Evolutionary conservation across 2,329 filamentous ascomycete species (phyloP).

Genomic region (Colletotrichum eremochloae): DNA sequence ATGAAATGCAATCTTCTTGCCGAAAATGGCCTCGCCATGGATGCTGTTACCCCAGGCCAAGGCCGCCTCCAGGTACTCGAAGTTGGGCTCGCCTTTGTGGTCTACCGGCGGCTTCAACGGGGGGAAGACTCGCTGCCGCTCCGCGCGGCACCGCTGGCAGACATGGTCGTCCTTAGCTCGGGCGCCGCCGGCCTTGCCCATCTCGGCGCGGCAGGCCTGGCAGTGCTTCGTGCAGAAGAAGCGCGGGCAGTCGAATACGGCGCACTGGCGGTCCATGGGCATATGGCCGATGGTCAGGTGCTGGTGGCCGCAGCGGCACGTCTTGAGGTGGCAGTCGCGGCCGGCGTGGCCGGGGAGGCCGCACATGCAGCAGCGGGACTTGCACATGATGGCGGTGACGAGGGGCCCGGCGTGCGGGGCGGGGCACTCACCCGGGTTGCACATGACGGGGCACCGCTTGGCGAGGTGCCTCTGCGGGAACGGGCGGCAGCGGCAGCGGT

Average conservation of each 20-base stretch:
- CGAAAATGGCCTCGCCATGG: slow-evolving; percentile 17
- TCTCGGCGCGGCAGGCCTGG: slow-evolving; percentile 21
- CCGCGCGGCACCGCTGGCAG: slow-evolving; percentile 7
- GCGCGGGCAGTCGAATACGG: slow-evolving; percentile 9
- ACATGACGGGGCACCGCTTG: slow-evolving; percentile 50
- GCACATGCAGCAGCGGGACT: slow-evolving; percentile 57
- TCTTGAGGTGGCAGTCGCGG: slow-evolving; percentile 51
- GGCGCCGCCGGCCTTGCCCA: background rate
- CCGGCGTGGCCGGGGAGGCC: slow-evolving; percentile 54
- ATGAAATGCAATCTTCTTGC: background rate
- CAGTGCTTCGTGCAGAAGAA: slow-evolving; percentile 35
- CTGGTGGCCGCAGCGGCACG: slow-evolving; percentile 52
- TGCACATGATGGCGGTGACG: slow-evolving; percentile 54
- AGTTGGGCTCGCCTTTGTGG: background rate
- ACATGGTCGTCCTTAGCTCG: background rate
- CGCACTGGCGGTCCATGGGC: slow-evolving; percentile 15
- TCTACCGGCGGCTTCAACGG: background rate
- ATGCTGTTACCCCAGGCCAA: slow-evolving; percentile 13
- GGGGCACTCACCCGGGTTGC: slow-evolving; percentile 51
- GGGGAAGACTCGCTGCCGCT: background rate
- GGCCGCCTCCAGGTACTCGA: slow-evolving; percentile 8
- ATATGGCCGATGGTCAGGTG: slow-evolving; percentile 48
- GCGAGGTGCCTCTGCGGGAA: slow-evolving; percentile 55
- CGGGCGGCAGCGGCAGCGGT: slow-evolving; percentile 55
- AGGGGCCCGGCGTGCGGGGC: slow-evolving; percentile 43